Percentiles rank a stretch among this genome's conserved stretches.
These are phyloP conservation scores for Lolium perenne DNA, from an alignment of 176 grass and related monocot genomes.

Conservation along the genomic window DNA sequence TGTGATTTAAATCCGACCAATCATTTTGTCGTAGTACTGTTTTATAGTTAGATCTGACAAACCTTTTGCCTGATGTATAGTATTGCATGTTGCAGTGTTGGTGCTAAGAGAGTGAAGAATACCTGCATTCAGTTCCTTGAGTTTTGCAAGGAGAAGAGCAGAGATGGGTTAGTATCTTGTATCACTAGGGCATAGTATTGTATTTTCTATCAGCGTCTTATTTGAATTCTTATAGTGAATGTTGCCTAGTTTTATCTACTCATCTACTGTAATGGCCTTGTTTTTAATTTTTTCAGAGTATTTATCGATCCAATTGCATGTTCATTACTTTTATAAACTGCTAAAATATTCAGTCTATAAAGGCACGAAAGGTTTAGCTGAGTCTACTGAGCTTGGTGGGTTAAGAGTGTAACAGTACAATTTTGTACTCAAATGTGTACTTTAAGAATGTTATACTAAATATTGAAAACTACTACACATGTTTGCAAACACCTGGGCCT, in stretches of 20 bases:
- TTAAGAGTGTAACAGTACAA: not conserved
- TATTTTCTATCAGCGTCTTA: not conserved
- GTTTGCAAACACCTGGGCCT: too few relatives aligned
- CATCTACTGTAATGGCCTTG: not conserved
- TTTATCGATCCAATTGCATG: not conserved
- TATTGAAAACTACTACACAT: too few relatives aligned
- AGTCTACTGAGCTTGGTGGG: too few relatives aligned
- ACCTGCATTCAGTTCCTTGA: conserved; percentile 52
- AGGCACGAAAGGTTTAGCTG: too few relatives aligned
- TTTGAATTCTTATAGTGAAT: not conserved
- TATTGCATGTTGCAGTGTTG: conserved; percentile 55
- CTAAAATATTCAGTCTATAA: too few relatives aligned
- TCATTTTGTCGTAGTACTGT: too few relatives aligned
- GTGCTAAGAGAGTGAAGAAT: conserved; percentile 55
- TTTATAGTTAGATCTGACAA: too few relatives aligned
- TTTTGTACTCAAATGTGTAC: not conserved
- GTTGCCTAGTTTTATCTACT: not conserved
- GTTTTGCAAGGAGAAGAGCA: conserved; percentile 51
- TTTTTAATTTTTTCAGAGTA: not conserved
- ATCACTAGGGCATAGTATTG: not conserved
- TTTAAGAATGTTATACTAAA: not conserved
- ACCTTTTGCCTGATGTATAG: not conserved
- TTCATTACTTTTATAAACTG: too few relatives aligned
- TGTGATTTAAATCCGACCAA: too few relatives aligned
- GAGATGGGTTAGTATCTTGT: conserved; percentile 54